Base-by-base conservation (phyloP, 805 yeast species). In the Spathaspora hagerdaliae region DNA sequence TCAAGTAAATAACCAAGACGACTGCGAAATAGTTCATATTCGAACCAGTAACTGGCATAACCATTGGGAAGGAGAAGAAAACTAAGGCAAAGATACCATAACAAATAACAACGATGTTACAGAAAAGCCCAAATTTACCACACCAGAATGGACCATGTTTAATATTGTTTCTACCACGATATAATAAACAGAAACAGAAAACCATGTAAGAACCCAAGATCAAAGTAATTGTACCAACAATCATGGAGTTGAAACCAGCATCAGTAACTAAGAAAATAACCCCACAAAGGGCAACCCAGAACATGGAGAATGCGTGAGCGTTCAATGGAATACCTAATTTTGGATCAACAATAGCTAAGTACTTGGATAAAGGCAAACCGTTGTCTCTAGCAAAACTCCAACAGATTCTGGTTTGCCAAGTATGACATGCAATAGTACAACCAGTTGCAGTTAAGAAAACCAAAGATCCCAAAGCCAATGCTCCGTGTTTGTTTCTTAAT, bases 1-100 rank as follows among this genome's bases (percentile, higher is more conserved):
- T 48, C 14, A 66, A 50, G 52, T 67, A 69, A 33, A 46, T 42
- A 15, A 64, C 77, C 47, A 76, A 66, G 14, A 79, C 85, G 7
- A 75, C 85, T 31, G 77, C 61, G 12, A 82, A 81, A 53, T 85
- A 85, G 59, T 85, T 85, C 90, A 85, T 85, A 50, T 74, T 73
- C 36, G 78, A 76, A 32, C 72, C 74, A 2, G 73, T 69, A 2
- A 75, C 89, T 2, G 90, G 91, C 76, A 79, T 71, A 9, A 66
- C 67, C 26, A 79, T 41, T 41, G 74, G 74, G 55, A 69, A 68
- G 26, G 72, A 65, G 53, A 60, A 67, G 54, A 69, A 65, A 3
- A 66, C 69, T 48, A 64, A 49, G 27, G 71, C 72, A 49, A 69
- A 68, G 9, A 65, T 15, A 7, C 67, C 54, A 73, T 73, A 69